Base-by-base conservation (phyloP, 1,284 basidiomycete genomes). In the Mycosarcoma mackinlayi region DNA sequence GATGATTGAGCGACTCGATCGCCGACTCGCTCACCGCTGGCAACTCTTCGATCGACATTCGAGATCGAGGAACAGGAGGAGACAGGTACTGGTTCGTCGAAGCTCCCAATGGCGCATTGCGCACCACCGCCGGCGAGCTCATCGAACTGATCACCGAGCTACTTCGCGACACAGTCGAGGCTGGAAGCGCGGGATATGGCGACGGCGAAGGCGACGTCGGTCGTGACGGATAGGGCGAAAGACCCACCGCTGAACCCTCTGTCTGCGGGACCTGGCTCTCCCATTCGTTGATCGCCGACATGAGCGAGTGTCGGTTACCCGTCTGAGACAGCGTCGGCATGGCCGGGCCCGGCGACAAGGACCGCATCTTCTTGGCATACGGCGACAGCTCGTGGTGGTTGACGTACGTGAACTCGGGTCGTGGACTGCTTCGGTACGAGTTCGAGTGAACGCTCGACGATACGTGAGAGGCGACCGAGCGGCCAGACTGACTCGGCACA, bases 281-380 rank as follows among this genome's bases (percentile, higher is more conserved):
- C 78, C 78, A 79, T 46, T 78, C 76, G 56, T 69, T 75, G 69
- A 79, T 79, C 27, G 76, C 71, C 24, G 67, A 69, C 78, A 79
- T 79, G 33, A 73, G 49, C 41, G 73, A 69, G 35, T 68, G 61
- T 6, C 70, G 63, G 23, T 59, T 56, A 48, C 46, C 51, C 13
- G 65, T 75, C 40, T 64, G 65, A 1, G 52, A 38, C 30, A 58
- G 33, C 4, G 57, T 55, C 10, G 64, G 61, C 4, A 60, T 18
- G 19, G 64, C 53, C 13, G 70, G 73, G 35, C 61, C 51, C 4
- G 75, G 61, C 0, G 73, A 73, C 28, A 77, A 47, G 18, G 73
- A 42, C 3, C 75, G 56, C 55, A 77, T 67, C 70, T 74, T 75
- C 27, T 67, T 62, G 35, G 63, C 61, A 42, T 71, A 61, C 1